These are phyloP conservation scores for Pseudogymnoascus sp. DNA, from an alignment of 2,329 filamentous ascomycete genomes.

Conservation along the genomic window DNA sequence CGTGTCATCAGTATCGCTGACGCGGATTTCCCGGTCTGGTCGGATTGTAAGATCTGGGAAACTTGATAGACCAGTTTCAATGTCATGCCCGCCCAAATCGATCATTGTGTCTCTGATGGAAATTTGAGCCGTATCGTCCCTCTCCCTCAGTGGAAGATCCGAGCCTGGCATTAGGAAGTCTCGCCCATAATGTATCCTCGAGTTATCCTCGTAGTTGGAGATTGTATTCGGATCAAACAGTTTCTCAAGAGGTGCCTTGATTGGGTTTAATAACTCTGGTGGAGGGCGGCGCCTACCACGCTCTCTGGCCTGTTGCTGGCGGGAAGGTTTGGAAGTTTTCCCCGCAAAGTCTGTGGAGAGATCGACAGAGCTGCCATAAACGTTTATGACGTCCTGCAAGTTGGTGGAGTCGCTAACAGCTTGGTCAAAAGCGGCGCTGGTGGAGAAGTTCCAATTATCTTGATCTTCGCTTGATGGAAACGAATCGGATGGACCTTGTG, in stretches of 20 bases:
- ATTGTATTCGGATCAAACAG: slow-evolving; percentile 61
- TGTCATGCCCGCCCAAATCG: slow-evolving; percentile 52
- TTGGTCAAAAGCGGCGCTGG: slow-evolving; percentile 57
- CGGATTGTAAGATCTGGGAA: slow-evolving; percentile 56
- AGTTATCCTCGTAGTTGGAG: slow-evolving; percentile 58
- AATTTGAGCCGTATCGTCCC: slow-evolving; percentile 46
- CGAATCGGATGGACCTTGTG: slow-evolving; percentile 38
- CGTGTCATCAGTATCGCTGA: slow-evolving; percentile 15
- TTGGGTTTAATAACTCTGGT: slow-evolving; percentile 49
- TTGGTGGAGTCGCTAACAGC: slow-evolving; percentile 45
- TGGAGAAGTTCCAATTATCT: slow-evolving; percentile 63
- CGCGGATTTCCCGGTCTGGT: slow-evolving; percentile 18
- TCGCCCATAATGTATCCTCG: slow-evolving; percentile 51
- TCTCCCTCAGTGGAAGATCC: slow-evolving; percentile 45
- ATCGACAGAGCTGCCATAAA: slow-evolving; percentile 52
- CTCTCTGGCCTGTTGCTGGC: slow-evolving; percentile 31
- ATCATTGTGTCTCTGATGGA: slow-evolving; percentile 56
- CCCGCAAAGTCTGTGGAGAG: slow-evolving; percentile 40
- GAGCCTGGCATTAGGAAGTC: slow-evolving; percentile 37
- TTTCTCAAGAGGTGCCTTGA: slow-evolving; percentile 55
- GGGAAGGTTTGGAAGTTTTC: slow-evolving; percentile 44
- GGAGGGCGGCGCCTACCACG: slow-evolving; percentile 43
- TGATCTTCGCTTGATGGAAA: slow-evolving; percentile 40
- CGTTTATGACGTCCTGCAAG: slow-evolving; percentile 53
- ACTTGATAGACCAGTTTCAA: slow-evolving; percentile 47